A percentile compares a stretch with the other conserved stretches of the same genome.
These are phyloP conservation scores for Sporothrix phasma DNA, from an alignment of 2,329 filamentous ascomycete species.

Conservation along the genomic window DNA sequence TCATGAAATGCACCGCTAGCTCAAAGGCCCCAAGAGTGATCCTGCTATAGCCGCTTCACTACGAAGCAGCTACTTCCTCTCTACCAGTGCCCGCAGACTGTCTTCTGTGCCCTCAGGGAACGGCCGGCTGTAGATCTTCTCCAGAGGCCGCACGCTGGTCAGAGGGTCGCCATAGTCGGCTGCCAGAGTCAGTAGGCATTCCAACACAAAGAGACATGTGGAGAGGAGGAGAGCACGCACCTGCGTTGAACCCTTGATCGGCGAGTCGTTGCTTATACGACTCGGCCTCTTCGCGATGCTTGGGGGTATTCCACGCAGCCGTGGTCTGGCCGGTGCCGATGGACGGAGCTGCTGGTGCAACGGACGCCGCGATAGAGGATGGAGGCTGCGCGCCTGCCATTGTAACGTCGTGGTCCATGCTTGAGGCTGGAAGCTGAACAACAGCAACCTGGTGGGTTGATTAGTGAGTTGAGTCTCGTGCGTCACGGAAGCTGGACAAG, in stretches of 20 bases:
- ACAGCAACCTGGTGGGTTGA: not conserved
- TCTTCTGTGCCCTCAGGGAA: constrained; percentile 30
- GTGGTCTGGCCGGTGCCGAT: not conserved
- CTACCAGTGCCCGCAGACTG: constrained; percentile 25
- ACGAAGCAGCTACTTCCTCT: not conserved
- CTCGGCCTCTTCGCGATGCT: constrained; percentile 37
- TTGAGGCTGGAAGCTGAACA: not conserved
- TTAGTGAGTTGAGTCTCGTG: not conserved
- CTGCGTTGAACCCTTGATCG: constrained; percentile 38
- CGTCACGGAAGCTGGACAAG: not conserved
- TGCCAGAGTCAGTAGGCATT: constrained; percentile 14
- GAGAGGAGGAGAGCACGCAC: constrained; percentile 27
- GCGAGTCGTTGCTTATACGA: constrained; percentile 29
- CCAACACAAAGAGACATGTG: no score
- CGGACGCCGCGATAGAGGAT: not conserved
- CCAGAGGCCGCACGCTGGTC: constrained; percentile 27
- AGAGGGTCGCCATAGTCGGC: constrained; percentile 40
- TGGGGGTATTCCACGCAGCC: constrained; percentile 23
- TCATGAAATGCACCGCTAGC: no score
- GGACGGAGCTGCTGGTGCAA: not conserved
- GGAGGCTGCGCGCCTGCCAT: not conserved
- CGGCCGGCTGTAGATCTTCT: constrained; percentile 18
- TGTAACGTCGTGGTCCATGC: not conserved
- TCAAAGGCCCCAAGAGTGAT: no score
- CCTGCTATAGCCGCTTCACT: no score